Conservation (phyloP, 2,329 filamentous ascomycete species). For the Fusarium brachygibbosum region DNA sequence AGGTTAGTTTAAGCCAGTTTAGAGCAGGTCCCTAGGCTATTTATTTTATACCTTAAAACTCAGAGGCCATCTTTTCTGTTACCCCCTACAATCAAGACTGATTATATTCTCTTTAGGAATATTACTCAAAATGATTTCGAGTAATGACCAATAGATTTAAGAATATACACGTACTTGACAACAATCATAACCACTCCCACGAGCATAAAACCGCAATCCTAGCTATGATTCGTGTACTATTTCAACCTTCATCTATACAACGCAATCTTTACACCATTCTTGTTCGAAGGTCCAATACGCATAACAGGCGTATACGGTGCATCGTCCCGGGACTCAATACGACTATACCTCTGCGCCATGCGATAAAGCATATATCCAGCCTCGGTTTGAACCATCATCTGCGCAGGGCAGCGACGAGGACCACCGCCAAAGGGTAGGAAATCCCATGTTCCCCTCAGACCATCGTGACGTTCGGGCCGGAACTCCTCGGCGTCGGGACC, state of each 20-base stretch:
- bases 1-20: too few relatives aligned
- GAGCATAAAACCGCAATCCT: too few relatives aligned
- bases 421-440: constrained; percentile 2
- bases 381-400: constrained; percentile 16
- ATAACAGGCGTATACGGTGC: constrained; percentile 11
- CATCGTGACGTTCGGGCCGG: constrained; percentile 5
- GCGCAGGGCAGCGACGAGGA: constrained; percentile 11
- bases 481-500: constrained; percentile 9
- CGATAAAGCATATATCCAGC: constrained; percentile 13
- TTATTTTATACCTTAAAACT: too few relatives aligned
- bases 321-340: constrained; percentile 3
- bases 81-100: too few relatives aligned
- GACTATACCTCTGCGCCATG: constrained; percentile 9
- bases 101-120: too few relatives aligned
- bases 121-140: too few relatives aligned
- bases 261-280: constrained; percentile 10
- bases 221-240: too few relatives aligned
- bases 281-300: constrained; percentile 20
- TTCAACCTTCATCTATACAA: neutral
- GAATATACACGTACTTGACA: too few relatives aligned
- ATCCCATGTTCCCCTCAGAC: constrained; percentile 1
- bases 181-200: too few relatives aligned
- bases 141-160: too few relatives aligned
- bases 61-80: too few relatives aligned
- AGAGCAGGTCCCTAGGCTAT: too few relatives aligned